phyloP scores from a whole-genome alignment of 805 yeast species.

The Candida stauntonica region DNA sequence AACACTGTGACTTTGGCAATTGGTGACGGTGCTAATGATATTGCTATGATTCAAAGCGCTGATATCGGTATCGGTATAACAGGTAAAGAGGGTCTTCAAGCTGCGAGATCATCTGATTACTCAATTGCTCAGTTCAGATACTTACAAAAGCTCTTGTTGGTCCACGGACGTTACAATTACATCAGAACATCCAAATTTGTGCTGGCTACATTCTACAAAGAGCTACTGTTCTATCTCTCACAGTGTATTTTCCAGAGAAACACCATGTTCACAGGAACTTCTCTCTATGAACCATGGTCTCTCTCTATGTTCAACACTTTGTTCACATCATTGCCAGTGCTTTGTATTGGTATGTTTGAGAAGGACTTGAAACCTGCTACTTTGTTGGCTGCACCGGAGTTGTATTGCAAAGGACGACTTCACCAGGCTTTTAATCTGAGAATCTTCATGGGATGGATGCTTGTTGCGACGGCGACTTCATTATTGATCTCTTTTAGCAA shows the following conservation, averaged over 20 bases:
- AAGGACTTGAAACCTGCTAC: slow-evolving; percentile 88
- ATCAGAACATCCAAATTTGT: slow-evolving; percentile 89
- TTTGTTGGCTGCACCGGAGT: slow-evolving; percentile 84
- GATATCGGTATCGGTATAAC: slow-evolving; percentile 97
- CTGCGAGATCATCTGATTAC: slow-evolving; percentile 92
- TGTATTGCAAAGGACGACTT: slow-evolving; percentile 72
- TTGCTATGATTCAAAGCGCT: slow-evolving; percentile 98
- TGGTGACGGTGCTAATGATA: slow-evolving; percentile 99
- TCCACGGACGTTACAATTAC: slow-evolving; percentile 95
- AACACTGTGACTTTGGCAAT: slow-evolving; percentile 84
- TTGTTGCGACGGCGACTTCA: slow-evolving; percentile 69
- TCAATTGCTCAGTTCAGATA: slow-evolving; percentile 93
- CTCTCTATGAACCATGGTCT: slow-evolving; percentile 94
- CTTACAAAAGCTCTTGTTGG: slow-evolving; percentile 74
- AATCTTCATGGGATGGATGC: slow-evolving; percentile 74
- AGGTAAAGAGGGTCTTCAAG: slow-evolving; percentile 95
- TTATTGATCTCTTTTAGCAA: slow-evolving; percentile 64
- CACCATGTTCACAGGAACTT: slow-evolving; percentile 87
- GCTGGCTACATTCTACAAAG: slow-evolving; percentile 91
- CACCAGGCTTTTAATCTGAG: slow-evolving; percentile 69
- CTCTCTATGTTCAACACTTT: slow-evolving; percentile 95
- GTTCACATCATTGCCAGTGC: slow-evolving; percentile 88
- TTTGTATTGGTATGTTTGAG: slow-evolving; percentile 93
- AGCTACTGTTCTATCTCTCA: slow-evolving; percentile 80
- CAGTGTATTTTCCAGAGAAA: slow-evolving; percentile 85